Conservation (phyloP, 2,329 filamentous ascomycete genomes). For the Arthrinium phaeospermum region DNA sequence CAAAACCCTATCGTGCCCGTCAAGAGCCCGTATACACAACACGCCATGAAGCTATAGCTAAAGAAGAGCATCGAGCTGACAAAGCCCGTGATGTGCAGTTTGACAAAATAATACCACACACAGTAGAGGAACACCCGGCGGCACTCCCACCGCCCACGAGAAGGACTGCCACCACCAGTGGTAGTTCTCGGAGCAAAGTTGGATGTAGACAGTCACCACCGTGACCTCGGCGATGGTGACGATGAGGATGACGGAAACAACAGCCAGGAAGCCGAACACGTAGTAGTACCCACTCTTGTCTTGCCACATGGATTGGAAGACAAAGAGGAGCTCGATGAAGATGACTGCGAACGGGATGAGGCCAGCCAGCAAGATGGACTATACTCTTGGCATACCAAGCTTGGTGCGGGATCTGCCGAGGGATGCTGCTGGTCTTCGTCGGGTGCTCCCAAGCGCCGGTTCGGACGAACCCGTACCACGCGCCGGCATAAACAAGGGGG, state of each 20-base stretch:
- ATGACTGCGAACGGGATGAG: conserved; percentile 85
- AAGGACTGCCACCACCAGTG: conserved; percentile 95
- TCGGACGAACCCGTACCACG: conserved; percentile 75
- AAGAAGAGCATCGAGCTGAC: conserved; percentile 84
- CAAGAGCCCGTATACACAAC: conserved; percentile 78
- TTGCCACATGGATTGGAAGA: conserved; percentile 87
- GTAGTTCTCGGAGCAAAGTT: conserved; percentile 85
- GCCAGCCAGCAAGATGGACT: conserved; percentile 73
- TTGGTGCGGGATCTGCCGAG: conserved; percentile 76
- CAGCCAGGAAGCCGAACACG: conserved; percentile 83
- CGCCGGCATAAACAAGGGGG: conserved; percentile 81
- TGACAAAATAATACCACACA: conserved; percentile 82
- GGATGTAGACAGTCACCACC: conserved; percentile 81
- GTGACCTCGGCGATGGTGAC: conserved; percentile 83
- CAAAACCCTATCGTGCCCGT: conserved; percentile 86
- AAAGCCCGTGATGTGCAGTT: conserved; percentile 81
- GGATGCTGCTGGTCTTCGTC: conserved; percentile 73
- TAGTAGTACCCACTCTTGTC: conserved; percentile 94
- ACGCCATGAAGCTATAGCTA: conserved; percentile 82
- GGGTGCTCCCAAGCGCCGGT: conserved; percentile 79
- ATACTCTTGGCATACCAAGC: conserved; percentile 74
- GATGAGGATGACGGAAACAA: conserved; percentile 74
- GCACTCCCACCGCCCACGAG: conserved; percentile 75
- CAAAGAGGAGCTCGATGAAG: conserved; percentile 85
- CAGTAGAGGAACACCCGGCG: conserved; percentile 82